phyloP scores from a whole-genome alignment of 768 basidiomycete genomes.

The Neoboletus subvelutipes region DNA sequence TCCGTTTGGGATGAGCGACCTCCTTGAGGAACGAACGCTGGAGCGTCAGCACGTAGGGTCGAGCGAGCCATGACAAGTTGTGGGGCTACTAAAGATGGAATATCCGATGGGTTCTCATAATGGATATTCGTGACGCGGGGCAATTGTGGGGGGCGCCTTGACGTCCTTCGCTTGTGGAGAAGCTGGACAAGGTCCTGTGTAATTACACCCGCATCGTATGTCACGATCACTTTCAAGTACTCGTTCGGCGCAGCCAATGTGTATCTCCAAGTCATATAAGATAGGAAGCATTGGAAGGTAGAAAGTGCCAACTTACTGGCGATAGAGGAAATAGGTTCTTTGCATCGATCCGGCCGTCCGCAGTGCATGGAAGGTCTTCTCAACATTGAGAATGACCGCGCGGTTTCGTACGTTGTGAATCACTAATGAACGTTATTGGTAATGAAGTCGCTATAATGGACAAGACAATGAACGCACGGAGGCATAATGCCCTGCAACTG shows the following conservation, averaged over 20 bases:
- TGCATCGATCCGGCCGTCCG: not conserved
- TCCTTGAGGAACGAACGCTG: slow-evolving; percentile 15
- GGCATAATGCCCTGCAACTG: slow-evolving; percentile 16
- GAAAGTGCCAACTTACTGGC: not conserved
- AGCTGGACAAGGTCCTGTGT: slow-evolving; percentile 22
- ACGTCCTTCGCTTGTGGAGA: slow-evolving; percentile 16
- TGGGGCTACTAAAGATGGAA: slow-evolving; percentile 30
- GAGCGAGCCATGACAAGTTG: slow-evolving; percentile 13
- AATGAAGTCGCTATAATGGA: not conserved
- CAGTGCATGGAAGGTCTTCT: slow-evolving; percentile 7
- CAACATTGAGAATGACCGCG: not conserved
- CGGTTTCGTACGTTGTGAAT: slow-evolving; percentile 26
- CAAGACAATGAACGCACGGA: not conserved
- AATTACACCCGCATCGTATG: slow-evolving; percentile 4
- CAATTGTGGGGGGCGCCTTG: not conserved
- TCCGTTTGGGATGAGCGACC: not conserved
- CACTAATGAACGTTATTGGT: not conserved
- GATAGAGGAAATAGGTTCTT: slow-evolving; percentile 4
- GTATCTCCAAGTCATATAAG: not conserved
- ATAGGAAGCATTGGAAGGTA: not conserved
- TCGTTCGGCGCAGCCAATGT: not conserved
- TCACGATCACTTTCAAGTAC: slow-evolving; percentile 15
- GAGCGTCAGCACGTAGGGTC: slow-evolving; percentile 13
- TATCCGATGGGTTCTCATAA: slow-evolving; percentile 30
- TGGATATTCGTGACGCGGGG: slow-evolving; percentile 31